Base-by-base conservation (phyloP, 1,284 basidiomycete genomes). In the Ceratobasidium sp. region DNA sequence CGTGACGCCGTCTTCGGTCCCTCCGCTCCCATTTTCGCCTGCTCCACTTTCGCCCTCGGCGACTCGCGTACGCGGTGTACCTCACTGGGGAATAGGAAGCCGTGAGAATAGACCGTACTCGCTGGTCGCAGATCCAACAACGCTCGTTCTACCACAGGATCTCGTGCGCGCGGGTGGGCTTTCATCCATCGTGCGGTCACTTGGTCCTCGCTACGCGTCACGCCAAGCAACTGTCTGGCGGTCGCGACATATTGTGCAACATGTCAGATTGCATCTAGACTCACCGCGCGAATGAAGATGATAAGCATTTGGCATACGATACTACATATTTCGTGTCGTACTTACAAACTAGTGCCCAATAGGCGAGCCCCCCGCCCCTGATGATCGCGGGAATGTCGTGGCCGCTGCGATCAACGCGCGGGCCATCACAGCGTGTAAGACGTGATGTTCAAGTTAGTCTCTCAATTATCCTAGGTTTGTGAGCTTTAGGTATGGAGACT, bases 81-180 rank as follows among this genome's bases (percentile, higher is more conserved):
- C 83, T 96, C 93, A 38, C 96, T 94, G 0, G 97, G 97, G 86
- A 96, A 99, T 23, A 99, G 85, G 87, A 95, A 99, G 0, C 97
- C 97, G 85, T 98, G 97, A 3, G 96, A 92, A 84, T 98, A 98
- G 90, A 96, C 94, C 26, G 97, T 98, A 68, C 94, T 92, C 3
- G 94, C 91, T 70, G 96, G 84, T 99, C 97, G 85, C 99, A 98
- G 81, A 99, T 96, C 95, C 96, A 98, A 85, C 97, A 98, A 38
- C 92, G 91, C 83, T 99, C 97, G 81, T 94, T 93, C 44, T 90
- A 89, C 96, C 96, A 99, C 74, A 95, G 90, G 57, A 99, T 91
- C 80, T 92, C 89, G 46, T 89, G 92, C 90, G 66, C 92, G 90
- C 0, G 97, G 97, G 85, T 99, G 97, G 77, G 92, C 83, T 48